Conservation (phyloP, 371 early-diverging fungal genomes). For the Batkoa obscura region DNA sequence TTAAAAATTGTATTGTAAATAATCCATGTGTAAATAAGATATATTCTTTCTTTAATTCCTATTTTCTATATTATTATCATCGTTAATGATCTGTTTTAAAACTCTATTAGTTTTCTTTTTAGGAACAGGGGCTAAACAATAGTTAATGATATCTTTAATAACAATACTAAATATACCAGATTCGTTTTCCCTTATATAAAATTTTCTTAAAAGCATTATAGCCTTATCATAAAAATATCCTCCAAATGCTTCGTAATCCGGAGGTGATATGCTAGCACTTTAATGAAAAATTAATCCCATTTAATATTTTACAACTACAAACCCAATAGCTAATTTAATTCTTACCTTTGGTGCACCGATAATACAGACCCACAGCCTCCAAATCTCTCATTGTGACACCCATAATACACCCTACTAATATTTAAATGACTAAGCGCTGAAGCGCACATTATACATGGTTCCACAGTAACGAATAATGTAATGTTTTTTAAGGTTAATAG, state of each 20-base stretch:
- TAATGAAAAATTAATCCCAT: slow-evolving; percentile 4
- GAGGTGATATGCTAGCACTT: slow-evolving; percentile 7
- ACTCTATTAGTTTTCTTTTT: slow-evolving; percentile 60
- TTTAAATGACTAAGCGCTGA: slow-evolving; percentile 45
- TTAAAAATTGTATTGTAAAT: no score
- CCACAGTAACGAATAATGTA: slow-evolving; percentile 91
- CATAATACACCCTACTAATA: slow-evolving; percentile 58
- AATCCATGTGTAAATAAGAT: no score
- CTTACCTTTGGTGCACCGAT: slow-evolving; percentile 41
- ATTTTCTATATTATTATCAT: no score
- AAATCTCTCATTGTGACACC: slow-evolving; percentile 85
- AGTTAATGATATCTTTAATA: background rate
- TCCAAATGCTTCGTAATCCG: slow-evolving; percentile 39
- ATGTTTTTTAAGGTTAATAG: slow-evolving; percentile 26
- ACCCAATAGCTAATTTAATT: background rate
- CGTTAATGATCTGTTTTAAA: no score
- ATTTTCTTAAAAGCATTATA: slow-evolving; percentile 61
- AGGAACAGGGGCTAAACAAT: slow-evolving; percentile 55
- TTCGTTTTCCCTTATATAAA: slow-evolving; percentile 79
- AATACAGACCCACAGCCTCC: slow-evolving; percentile 89
- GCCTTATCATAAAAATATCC: slow-evolving; percentile 66
- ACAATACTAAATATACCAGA: slow-evolving; percentile 30
- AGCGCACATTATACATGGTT: slow-evolving; percentile 99
- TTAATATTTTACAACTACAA: slow-evolving; percentile 7
- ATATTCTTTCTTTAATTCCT: no score